phyloP scores from a whole-genome alignment of 306 rosid species.

The Cucumis cinereus region DNA sequence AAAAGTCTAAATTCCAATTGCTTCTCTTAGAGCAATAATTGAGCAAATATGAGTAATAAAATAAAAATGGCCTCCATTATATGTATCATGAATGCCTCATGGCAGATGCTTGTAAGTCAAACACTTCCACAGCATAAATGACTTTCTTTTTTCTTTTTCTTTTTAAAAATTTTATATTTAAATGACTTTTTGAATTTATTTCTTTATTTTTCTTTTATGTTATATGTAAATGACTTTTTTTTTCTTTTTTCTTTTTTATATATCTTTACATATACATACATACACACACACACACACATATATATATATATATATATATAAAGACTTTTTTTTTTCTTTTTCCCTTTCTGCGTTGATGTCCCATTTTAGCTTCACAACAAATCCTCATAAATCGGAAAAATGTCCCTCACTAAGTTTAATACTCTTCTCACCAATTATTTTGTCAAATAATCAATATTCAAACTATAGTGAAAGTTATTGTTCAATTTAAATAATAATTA shows the following conservation, averaged over 20 bases:
- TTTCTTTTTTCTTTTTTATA: no score
- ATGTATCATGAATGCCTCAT: background rate
- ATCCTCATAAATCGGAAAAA: background rate
- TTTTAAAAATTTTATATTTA: background rate
- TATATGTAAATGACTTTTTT: no score
- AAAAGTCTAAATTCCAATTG: background rate
- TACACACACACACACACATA: no score
- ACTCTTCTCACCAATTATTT: background rate
- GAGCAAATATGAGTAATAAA: background rate
- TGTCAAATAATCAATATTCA: background rate
- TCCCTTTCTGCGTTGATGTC: constrained; percentile 2
- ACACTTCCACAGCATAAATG: background rate
- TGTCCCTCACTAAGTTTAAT: background rate
- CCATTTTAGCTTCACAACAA: background rate
- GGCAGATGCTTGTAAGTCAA: background rate
- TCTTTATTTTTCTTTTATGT: background rate
- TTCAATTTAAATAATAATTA: background rate
- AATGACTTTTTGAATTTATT: background rate
- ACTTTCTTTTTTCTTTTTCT: background rate
- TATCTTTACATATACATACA: no score
- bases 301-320: no score
- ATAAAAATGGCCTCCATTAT: background rate
- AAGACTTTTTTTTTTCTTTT: background rate
- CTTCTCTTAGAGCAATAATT: background rate
- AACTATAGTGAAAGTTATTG: background rate